phyloP scores from a whole-genome alignment of 495 filamentous ascomycete species.

The Daldinia grandis region DNA sequence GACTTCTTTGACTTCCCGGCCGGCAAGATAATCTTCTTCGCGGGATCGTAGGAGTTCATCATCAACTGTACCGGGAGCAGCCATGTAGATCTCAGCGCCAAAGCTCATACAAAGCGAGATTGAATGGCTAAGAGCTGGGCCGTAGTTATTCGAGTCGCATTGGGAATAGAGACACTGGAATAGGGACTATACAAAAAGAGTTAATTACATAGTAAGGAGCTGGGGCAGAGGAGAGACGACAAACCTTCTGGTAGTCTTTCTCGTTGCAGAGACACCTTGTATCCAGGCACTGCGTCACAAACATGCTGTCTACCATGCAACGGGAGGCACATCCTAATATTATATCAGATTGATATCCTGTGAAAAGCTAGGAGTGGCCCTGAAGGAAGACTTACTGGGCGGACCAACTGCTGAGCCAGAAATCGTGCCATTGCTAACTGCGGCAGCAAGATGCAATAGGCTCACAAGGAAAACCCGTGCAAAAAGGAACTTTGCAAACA shows the following conservation, averaged over 20 bases:
- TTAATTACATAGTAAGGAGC: background rate
- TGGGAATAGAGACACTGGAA: slow-evolving; percentile 47
- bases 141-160: slow-evolving; percentile 42
- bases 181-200: slow-evolving; percentile 29
- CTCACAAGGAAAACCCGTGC: slow-evolving; percentile 19
- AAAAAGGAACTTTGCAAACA: slow-evolving; percentile 19
- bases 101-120: slow-evolving; percentile 42
- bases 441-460: slow-evolving; percentile 32
- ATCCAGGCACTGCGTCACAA: slow-evolving; percentile 44
- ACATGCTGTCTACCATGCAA: slow-evolving; percentile 46
- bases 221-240: background rate
- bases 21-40: slow-evolving; percentile 49
- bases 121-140: slow-evolving; percentile 40
- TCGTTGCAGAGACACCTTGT: slow-evolving; percentile 43
- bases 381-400: slow-evolving; percentile 21
- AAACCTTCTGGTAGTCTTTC: slow-evolving; percentile 43
- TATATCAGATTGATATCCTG: slow-evolving; percentile 4
- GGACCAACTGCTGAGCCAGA: slow-evolving; percentile 11
- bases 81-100: slow-evolving; percentile 46
- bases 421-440: slow-evolving; percentile 26
- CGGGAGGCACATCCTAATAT: slow-evolving; percentile 37
- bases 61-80: slow-evolving; percentile 38
- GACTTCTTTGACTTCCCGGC: slow-evolving; percentile 40
- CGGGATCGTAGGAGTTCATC: slow-evolving; percentile 45
- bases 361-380: no score